A percentile compares a stretch with the other conserved stretches of the same genome.
Conservation (phyloP, 177 flowering plant genomes). For the Tripterygium wilfordii region DNA sequence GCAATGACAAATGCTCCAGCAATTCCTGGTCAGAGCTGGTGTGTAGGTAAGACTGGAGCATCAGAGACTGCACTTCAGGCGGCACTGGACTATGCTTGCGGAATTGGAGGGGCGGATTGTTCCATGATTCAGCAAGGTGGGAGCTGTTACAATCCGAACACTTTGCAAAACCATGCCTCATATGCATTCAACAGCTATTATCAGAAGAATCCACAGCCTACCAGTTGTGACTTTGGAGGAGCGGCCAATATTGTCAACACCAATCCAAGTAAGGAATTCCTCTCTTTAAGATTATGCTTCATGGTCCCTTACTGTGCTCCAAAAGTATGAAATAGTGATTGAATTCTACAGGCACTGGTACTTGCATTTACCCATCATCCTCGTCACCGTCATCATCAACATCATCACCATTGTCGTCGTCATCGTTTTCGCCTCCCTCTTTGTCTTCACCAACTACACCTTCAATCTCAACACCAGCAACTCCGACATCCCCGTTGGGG, state of each 20-base stretch:
- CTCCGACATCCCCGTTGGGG: constrained; percentile 3
- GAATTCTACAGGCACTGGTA: constrained; percentile 50
- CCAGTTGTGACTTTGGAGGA: constrained; percentile 92
- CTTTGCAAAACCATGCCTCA: constrained; percentile 79
- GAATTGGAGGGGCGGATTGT: constrained; percentile 82
- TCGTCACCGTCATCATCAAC: constrained; percentile 29
- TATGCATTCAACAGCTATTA: constrained; percentile 92
- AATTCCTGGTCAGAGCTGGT: constrained; percentile 78
- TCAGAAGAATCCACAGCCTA: constrained; percentile 64
- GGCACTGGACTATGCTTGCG: constrained; percentile 95
- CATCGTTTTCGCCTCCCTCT: constrained; percentile 20
- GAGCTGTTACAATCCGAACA: constrained; percentile 72
- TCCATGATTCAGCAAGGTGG: constrained; percentile 67
- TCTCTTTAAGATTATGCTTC: not conserved
- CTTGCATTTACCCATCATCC: constrained; percentile 59
- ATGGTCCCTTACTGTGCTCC: not conserved
- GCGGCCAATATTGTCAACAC: constrained; percentile 46
- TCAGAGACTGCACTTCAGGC: constrained; percentile 45
- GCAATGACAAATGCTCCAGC: constrained; percentile 36
- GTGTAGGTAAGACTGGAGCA: constrained; percentile 66
- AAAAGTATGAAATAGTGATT: no score
- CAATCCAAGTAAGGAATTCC: constrained; percentile 78
- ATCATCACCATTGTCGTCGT: constrained; percentile 11
- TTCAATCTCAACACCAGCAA: constrained; percentile 11
- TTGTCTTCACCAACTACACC: constrained; percentile 15